Evolutionary conservation across 495 filamentous ascomycete genomes (phyloP).

Genomic region (Parachaetomium inaequale): DNA sequence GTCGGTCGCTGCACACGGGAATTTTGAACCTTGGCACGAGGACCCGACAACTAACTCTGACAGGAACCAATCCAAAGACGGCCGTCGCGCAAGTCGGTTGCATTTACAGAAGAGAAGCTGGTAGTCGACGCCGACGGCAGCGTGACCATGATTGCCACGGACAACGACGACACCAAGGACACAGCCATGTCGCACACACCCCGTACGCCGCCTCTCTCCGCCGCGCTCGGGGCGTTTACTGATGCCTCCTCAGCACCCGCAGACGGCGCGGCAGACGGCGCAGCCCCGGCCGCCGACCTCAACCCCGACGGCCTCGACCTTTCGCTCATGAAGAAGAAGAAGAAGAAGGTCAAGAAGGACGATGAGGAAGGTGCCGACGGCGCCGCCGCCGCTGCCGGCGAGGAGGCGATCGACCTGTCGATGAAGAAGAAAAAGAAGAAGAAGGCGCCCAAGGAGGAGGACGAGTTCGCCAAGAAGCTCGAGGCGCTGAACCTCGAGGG

Average conservation of each 20-base stretch:
- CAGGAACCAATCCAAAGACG: slow-evolving; percentile 51
- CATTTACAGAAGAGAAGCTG: slow-evolving; percentile 78
- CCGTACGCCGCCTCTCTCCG: slow-evolving; percentile 56
- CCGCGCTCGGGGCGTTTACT: slow-evolving; percentile 50
- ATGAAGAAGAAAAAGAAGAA: slow-evolving; percentile 98
- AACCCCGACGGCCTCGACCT: slow-evolving; percentile 44
- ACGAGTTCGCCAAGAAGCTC: slow-evolving; percentile 56
- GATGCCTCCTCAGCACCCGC: slow-evolving; percentile 51
- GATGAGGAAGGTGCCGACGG: slow-evolving; percentile 56
- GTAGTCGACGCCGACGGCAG: slow-evolving; percentile 82
- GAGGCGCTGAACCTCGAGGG: slow-evolving; percentile 76
- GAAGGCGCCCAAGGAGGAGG: slow-evolving; percentile 67
- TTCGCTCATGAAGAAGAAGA: slow-evolving; percentile 60
- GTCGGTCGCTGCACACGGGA: slow-evolving; percentile 1
- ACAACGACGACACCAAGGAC: slow-evolving; percentile 61
- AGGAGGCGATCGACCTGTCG: slow-evolving; percentile 52
- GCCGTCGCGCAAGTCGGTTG: slow-evolving; percentile 73
- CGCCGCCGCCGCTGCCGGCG: slow-evolving; percentile 25
- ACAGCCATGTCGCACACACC: slow-evolving; percentile 66
- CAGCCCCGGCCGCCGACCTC: slow-evolving; percentile 55
- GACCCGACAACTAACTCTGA: slow-evolving; percentile 30
- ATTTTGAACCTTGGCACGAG: background rate
- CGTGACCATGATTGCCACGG: slow-evolving; percentile 62
- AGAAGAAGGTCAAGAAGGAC: slow-evolving; percentile 77
- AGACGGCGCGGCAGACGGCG: slow-evolving; percentile 51